Conservation (phyloP, 1,284 basidiomycete species). For the Tremellales sp. region DNA sequence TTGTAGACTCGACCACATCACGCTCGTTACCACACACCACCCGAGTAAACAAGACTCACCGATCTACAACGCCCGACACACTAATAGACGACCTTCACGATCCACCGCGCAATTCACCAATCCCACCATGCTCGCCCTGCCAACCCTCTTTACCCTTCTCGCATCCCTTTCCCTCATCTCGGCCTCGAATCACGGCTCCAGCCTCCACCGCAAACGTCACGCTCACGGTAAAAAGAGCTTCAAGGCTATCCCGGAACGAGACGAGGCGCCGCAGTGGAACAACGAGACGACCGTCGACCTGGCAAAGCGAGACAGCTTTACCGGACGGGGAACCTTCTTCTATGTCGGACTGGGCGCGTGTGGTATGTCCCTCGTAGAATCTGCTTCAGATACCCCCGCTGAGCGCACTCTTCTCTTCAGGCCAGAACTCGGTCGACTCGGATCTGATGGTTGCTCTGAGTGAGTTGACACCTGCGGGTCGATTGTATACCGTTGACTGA, state of each 20-base stretch:
- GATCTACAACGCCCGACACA: no score
- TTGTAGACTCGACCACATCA: no score
- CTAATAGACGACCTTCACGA: no score
- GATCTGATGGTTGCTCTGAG: constrained; percentile 32
- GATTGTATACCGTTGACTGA: constrained; percentile 2
- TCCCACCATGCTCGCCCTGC: background rate
- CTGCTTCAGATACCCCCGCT: background rate
- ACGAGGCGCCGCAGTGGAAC: no score
- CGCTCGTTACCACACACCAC: no score
- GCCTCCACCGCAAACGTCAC: background rate
- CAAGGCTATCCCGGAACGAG: background rate
- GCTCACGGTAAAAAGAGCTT: background rate
- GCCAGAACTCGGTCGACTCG: constrained; percentile 15
- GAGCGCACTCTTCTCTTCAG: constrained; percentile 1
- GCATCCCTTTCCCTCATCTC: background rate
- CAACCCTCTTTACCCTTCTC: background rate
- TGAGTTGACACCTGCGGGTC: constrained; percentile 2
- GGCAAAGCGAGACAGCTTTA: constrained; percentile 11
- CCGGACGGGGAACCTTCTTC: constrained; percentile 23
- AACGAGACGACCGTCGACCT: constrained; percentile 1
- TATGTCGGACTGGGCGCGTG: constrained; percentile 31
- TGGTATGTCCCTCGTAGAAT: constrained; percentile 11
- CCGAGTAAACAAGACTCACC: no score
- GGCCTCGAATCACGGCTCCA: background rate
- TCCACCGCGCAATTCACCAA: no score